Base-by-base conservation (phyloP, 257 asterid species). In the Nicotiana otophora region DNA sequence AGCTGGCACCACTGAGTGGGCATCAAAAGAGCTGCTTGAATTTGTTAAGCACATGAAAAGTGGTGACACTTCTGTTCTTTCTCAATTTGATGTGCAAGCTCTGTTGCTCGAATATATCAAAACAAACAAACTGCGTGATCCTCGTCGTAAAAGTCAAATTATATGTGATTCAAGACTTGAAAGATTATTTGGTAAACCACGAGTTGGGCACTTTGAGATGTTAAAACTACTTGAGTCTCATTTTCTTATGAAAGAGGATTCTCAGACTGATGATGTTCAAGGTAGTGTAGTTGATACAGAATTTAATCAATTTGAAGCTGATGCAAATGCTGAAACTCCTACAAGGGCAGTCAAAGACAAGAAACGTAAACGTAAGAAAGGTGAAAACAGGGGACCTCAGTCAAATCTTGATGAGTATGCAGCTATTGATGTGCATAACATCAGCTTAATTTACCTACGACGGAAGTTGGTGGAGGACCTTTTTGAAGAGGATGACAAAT, bases 131-230 rank as follows among this genome's bases (percentile, higher is more conserved):
- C 95, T 96, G 78, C 99, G 98, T 26, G 98, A 93, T 86, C 98
- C 98, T 87, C 95, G 94, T 82, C 88, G 91, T 83, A 94, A 92
- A 90, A 92, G 98, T 93, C 98, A 93, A 89, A 96, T 94, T 81
- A 85, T 90, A 69, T 96, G 99, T 85, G 99, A 96, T 87, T 84
- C 91, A 55, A 93, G 98, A 83, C 95, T 96, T 80, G 87, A 89
- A 89, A 92, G 87, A 82, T 86, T 96, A 82, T 96, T 96, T 85
- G 98, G 98, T 80, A 96, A 96, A 88, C 90, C 98, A 77, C 93
- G 97, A 11, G 98, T 94, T 84, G 98, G 95, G 86, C 99, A 96
- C 91, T 96, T 96, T 86, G 99, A 96, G 90, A 96, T 96, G 99
- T 91, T 96, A 81, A 96, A 96, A 89, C 98, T 96, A 85, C 93